Conservation (phyloP, 345 rosid species). For the Clarkia xantiana region DNA sequence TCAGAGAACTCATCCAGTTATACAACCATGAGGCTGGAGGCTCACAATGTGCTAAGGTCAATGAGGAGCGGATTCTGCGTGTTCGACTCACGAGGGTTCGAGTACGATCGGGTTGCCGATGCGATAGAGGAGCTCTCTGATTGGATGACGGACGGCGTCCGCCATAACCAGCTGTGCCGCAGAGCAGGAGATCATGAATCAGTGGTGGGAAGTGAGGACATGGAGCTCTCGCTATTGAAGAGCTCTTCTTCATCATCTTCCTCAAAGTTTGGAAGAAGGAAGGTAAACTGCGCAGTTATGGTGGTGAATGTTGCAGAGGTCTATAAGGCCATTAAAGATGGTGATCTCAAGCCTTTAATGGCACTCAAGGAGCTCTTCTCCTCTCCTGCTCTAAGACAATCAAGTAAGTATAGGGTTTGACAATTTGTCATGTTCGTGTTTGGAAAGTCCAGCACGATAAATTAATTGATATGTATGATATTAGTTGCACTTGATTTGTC, state of each 20-base stretch:
- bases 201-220: slow-evolving; percentile 8
- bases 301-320: slow-evolving; percentile 39
- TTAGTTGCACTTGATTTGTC: too few relatives aligned
- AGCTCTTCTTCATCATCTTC: slow-evolving; percentile 8
- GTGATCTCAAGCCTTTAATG: slow-evolving; percentile 25
- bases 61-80: slow-evolving; percentile 36
- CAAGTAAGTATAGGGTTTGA: slow-evolving; percentile 45
- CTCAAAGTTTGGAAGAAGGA: slow-evolving; percentile 30
- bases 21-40: slow-evolving; percentile 37
- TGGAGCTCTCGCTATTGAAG: slow-evolving; percentile 9
- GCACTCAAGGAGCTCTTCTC: slow-evolving; percentile 31
- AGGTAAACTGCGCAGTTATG: slow-evolving; percentile 34
- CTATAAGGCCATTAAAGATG: slow-evolving; percentile 24
- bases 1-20: slow-evolving; percentile 17
- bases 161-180: slow-evolving; percentile 37
- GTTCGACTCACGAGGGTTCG: slow-evolving; percentile 43
- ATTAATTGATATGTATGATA: too few relatives aligned
- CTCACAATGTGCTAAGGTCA: slow-evolving; percentile 47
- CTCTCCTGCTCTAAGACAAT: slow-evolving; percentile 26
- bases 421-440: too few relatives aligned
- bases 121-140: slow-evolving; percentile 31
- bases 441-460: too few relatives aligned
- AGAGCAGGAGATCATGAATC: slow-evolving; percentile 18
- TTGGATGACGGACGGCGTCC: slow-evolving; percentile 41
- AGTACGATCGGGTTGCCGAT: slow-evolving; percentile 14